Evolutionary conservation across 768 basidiomycete genomes (phyloP).

Genomic region (Erythrobasidium yunnanense): DNA sequence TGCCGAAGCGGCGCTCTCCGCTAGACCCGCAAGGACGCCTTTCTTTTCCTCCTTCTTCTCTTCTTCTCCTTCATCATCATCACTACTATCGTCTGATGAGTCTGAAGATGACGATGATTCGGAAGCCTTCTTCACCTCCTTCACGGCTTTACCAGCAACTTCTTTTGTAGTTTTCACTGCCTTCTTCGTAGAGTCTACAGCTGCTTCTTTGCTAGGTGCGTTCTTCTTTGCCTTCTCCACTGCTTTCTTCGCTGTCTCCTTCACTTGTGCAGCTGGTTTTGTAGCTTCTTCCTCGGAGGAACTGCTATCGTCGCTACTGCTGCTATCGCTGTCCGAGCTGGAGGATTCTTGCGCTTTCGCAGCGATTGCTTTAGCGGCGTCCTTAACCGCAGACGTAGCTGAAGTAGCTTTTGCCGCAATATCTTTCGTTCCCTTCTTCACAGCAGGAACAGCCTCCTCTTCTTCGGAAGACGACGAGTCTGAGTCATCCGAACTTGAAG

Average conservation of each 20-base stretch:
- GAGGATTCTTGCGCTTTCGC: no score
- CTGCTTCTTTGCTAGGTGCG: no score
- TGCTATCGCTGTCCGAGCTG: no score
- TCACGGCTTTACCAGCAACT: slow-evolving; percentile 29
- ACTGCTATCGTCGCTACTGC: background rate
- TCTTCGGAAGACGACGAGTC: slow-evolving; percentile 37
- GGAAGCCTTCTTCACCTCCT: slow-evolving; percentile 31
- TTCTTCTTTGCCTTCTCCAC: no score
- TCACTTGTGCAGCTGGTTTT: slow-evolving; percentile 39
- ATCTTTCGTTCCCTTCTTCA: background rate
- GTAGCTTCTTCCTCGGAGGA: slow-evolving; percentile 30
- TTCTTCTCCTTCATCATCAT: no score
- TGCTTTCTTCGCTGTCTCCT: slow-evolving; percentile 28
- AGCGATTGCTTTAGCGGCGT: slow-evolving; percentile 4
- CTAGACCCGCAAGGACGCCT: no score
- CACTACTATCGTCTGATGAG: no score
- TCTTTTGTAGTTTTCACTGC: slow-evolving; percentile 15
- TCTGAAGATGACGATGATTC: no score
- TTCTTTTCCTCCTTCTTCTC: no score
- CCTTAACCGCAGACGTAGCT: slow-evolving; percentile 9
- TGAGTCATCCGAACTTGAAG: slow-evolving; percentile 25
- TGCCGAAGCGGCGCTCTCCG: no score
- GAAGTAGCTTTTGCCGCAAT: background rate
- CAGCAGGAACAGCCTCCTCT: background rate
- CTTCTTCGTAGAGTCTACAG: no score